Base-by-base conservation (phyloP, 2,329 filamentous ascomycete genomes). In the Thermomyces lanuginosus region DNA sequence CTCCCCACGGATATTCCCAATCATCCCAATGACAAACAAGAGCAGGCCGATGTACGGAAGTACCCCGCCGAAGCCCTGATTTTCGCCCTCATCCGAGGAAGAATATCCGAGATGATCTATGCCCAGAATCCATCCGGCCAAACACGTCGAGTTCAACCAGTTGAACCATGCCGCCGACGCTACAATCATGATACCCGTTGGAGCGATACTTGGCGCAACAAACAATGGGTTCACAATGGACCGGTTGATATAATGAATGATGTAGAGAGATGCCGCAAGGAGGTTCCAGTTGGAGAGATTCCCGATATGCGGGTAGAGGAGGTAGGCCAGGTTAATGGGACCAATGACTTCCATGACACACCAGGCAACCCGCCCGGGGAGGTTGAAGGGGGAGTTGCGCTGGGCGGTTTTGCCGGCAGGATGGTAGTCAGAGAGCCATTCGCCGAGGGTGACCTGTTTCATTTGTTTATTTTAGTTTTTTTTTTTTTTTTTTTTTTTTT, bases 331-430 rank as follows among this genome's bases (percentile, higher is more conserved):
- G 8, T 73, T 77, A 17, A 82, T 43, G 44, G 83, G 75, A 9
- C 81, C 82, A 0, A 79, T 73, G 8, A 68, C 59, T 53, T 98
- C 89, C 82, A 93, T 93, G 2, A 73, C 68, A 30, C 78, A 65
- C 89, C 89, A 98, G 31, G 72, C 83, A 36, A 81, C 60, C 41
- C 79, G 80, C 34, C 89, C 89, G 2, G 84, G 80, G n/a, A 95
- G 53, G 55, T 98, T 98, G 48, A 89, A 61, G 8, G 58, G 58
- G 41, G 76, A 83, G 25, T 37, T 40, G 13, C 42, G 36, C 10
- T 72, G 65, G 3, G 82, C 92, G 2, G 84, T 92, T 56, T 95
- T 95, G 50, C 89, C 89, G 61, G 86, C 82, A 26, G 80, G 80
- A 51, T 93, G 89, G 66, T 71, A 92, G 29, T 70, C 66, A n/a